Evolutionary conservation across 2,329 filamentous ascomycete species (phyloP).

Genomic region (Verticillium klebahnii): DNA sequence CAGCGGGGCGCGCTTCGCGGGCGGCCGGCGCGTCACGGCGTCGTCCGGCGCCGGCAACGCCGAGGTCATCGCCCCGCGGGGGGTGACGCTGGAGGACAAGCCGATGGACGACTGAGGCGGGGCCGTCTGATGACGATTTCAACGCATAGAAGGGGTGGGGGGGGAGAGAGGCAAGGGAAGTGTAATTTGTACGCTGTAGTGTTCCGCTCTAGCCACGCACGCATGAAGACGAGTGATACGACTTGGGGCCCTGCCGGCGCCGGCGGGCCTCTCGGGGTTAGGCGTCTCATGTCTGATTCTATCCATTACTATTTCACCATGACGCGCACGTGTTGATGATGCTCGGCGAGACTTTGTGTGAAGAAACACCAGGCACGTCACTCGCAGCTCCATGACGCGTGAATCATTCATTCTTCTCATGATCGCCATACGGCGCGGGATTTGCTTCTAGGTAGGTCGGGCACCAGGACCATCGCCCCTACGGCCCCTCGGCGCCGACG

Average conservation of each 20-base stretch:
- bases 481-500: background rate
- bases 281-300: background rate
- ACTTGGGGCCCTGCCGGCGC: background rate
- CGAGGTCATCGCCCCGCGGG: constrained; percentile 23
- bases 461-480: background rate
- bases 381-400: background rate
- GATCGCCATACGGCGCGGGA: background rate
- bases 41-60: constrained; percentile 18
- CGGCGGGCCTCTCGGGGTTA: background rate
- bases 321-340: background rate
- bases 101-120: constrained; percentile 43
- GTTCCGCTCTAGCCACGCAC: background rate
- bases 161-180: background rate
- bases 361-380: background rate
- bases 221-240: background rate
- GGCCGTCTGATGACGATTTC: background rate
- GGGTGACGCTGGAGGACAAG: constrained; percentile 47
- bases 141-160: background rate
- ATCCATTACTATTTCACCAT: background rate
- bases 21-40: constrained; percentile 41
- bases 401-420: background rate
- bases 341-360: background rate
- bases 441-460: background rate
- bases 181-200: background rate
- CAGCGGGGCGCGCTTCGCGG: constrained; percentile 47